Conservation (phyloP, 2,329 filamentous ascomycete genomes). For the Fusarium citri region DNA sequence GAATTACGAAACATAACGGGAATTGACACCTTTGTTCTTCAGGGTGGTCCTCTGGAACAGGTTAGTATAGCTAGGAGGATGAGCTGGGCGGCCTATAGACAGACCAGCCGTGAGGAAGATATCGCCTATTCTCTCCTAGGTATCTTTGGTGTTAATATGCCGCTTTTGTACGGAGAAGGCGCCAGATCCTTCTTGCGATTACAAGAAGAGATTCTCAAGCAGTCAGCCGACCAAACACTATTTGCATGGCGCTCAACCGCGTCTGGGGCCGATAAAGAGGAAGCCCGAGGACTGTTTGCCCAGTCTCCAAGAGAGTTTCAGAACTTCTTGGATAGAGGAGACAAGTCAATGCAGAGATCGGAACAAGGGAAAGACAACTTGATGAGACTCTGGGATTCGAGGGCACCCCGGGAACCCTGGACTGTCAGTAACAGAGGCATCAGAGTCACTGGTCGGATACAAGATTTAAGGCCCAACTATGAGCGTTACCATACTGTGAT, state of each 20-base stretch:
- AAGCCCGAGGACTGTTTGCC: background rate
- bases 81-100: background rate
- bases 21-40: background rate
- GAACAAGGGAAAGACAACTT: background rate
- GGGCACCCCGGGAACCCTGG: background rate
- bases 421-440: background rate
- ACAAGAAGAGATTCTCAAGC: conserved; percentile 51
- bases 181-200: conserved; percentile 49
- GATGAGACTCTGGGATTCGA: background rate
- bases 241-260: conserved; percentile 43
- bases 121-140: conserved; percentile 52
- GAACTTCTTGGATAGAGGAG: background rate
- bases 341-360: background rate
- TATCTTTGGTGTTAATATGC: conserved; percentile 53
- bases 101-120: conserved; percentile 48
- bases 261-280: background rate
- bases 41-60: background rate
- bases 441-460: background rate
- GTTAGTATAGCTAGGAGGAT: background rate
- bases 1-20: conserved; percentile 51
- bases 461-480: background rate
- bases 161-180: conserved; percentile 53
- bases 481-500: background rate
- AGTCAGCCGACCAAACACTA: conserved; percentile 51
- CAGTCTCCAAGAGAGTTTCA: background rate